Conservation (phyloP, 2,329 filamentous ascomycete genomes). For the Furcasterigmium sp. region DNA sequence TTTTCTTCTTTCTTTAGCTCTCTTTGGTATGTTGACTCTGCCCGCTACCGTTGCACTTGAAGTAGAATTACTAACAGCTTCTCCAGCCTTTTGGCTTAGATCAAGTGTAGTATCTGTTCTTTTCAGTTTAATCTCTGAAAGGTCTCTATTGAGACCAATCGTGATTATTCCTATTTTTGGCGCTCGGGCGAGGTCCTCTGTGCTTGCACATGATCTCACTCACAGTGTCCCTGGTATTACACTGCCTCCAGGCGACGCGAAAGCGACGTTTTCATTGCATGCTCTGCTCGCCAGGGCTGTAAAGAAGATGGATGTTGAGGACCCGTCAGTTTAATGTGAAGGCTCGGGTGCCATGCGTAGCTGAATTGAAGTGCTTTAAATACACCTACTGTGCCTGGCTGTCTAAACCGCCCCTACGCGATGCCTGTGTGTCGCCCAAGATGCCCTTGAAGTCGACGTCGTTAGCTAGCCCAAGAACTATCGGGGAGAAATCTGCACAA, state of each 20-base stretch:
- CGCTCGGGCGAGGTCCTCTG: constrained; percentile 43
- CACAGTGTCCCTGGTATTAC: constrained; percentile 69
- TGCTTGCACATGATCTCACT: constrained; percentile 58
- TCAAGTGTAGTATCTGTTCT: constrained; percentile 79
- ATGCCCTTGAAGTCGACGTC: too few relatives aligned
- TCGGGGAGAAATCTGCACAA: too few relatives aligned
- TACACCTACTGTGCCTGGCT: background rate
- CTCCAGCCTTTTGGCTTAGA: constrained; percentile 40
- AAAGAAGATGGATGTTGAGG: constrained; percentile 44
- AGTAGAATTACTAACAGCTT: constrained; percentile 1
- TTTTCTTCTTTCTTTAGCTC: constrained; percentile 27
- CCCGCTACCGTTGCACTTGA: background rate
- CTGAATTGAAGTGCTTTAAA: background rate
- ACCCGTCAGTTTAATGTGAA: background rate
- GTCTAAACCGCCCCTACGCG: background rate
- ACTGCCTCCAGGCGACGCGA: constrained; percentile 67
- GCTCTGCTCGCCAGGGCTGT: constrained; percentile 41
- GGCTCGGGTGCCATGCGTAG: background rate
- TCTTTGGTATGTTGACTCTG: constrained; percentile 28
- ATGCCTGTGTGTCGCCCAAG: too few relatives aligned
- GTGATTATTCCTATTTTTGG: constrained; percentile 73
- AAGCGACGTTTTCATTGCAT: constrained; percentile 53
- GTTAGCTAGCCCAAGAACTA: too few relatives aligned
- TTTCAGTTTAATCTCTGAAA: constrained; percentile 82
- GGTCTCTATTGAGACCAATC: constrained; percentile 56